Conservation (phyloP, 371 early-diverging fungal genomes). For the Saksenaea vasiformis region DNA sequence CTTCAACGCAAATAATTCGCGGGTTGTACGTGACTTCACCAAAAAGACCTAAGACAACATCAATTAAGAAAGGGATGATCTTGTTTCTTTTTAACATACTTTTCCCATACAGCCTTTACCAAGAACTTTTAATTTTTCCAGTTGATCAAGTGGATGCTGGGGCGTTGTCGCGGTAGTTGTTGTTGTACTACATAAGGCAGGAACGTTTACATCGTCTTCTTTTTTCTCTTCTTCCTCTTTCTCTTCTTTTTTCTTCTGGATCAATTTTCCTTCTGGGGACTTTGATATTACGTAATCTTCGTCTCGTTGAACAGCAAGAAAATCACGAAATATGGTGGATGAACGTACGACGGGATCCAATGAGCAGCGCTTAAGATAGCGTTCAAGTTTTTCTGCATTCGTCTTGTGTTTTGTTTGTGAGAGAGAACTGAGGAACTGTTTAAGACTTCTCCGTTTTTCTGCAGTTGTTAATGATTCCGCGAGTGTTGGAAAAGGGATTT, state of each 20-base stretch:
- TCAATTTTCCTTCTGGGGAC: not conserved
- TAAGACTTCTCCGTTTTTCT: slow-evolving; percentile 40
- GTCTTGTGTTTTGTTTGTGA: slow-evolving; percentile 31
- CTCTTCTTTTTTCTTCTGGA: not conserved
- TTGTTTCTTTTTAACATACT: slow-evolving; percentile 61
- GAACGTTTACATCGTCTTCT: slow-evolving; percentile 16
- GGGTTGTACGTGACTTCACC: slow-evolving; percentile 62
- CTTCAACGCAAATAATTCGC: slow-evolving; percentile 89
- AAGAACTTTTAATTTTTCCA: slow-evolving; percentile 36
- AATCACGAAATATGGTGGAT: slow-evolving; percentile 49
- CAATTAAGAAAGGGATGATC: slow-evolving; percentile 61
- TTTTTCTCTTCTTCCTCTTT: not conserved
- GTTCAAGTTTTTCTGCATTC: slow-evolving; percentile 49
- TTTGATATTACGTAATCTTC: slow-evolving; percentile 33
- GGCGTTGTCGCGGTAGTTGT: not conserved
- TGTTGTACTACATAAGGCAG: not conserved
- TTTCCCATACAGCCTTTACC: slow-evolving; percentile 45
- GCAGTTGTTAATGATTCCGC: slow-evolving; percentile 24
- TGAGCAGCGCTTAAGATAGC: slow-evolving; percentile 41
- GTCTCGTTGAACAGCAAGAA: slow-evolving; percentile 50
- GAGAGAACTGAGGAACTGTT: slow-evolving; percentile 28
- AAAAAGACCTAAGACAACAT: slow-evolving; percentile 85
- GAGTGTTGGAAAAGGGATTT: slow-evolving; percentile 44
- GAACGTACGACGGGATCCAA: slow-evolving; percentile 29
- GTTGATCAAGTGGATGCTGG: slow-evolving; percentile 26